Percentiles rank a stretch among this genome's conserved stretches.
phyloP scores from a whole-genome alignment of 2,329 filamentous ascomycete species.

The Aureobasidium sp. region DNA sequence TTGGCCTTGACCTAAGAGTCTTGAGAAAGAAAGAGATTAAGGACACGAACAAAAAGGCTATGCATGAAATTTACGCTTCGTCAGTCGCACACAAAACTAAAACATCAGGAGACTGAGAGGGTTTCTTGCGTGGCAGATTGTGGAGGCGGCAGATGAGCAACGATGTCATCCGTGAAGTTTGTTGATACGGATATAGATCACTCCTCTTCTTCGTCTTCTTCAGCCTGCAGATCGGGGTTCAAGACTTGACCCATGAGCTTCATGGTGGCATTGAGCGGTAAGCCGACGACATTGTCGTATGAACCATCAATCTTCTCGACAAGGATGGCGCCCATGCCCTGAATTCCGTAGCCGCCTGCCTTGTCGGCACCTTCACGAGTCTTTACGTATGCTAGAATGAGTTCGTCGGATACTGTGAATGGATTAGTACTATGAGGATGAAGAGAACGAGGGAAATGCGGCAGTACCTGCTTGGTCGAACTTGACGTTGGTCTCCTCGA shows the following conservation, averaged over 20 bases:
- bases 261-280: constrained; percentile 72
- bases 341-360: constrained; percentile 90
- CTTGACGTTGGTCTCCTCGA: constrained; percentile 85
- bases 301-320: constrained; percentile 83
- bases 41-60: background rate
- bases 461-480: constrained; percentile 57
- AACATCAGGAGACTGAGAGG: background rate
- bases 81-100: background rate
- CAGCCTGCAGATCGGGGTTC: constrained; percentile 58
- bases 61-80: background rate
- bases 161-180: background rate
- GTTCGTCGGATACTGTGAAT: constrained; percentile 71
- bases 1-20: no score
- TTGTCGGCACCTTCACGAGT: constrained; percentile 93
- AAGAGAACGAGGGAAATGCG: background rate
- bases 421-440: background rate
- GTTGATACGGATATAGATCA: background rate
- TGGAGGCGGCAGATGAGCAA: background rate
- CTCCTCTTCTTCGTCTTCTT: constrained; percentile 30
- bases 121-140: background rate
- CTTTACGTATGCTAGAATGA: constrained; percentile 69
- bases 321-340: constrained; percentile 77
- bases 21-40: background rate
- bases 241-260: constrained; percentile 84
- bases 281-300: constrained; percentile 87